Evolutionary conservation across 805 yeast genomes (phyloP), one percentile per base, ranked within the genome.

Genomic region (Phaffomyces thermotolerans): DNA sequence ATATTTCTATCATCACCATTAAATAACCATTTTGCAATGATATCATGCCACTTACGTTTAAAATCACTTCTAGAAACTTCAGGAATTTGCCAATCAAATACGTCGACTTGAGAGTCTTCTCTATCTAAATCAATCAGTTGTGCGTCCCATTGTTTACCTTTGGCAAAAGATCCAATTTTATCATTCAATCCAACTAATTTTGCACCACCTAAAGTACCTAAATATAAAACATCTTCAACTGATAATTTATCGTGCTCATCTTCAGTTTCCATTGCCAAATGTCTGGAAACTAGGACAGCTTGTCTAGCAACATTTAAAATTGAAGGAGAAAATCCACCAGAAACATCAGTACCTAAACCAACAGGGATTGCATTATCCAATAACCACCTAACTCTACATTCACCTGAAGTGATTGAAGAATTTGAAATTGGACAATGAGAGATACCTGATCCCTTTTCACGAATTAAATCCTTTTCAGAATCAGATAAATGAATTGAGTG

Each of bases 401-500:
- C 95, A 15, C 99, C 99, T 10, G 95, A 82, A 1, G 95, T 81
- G 45, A 91, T 73, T 15, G 93, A 79, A 1, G 95, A 79, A 61
- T 91, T 91, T 15, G 95, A 85, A 10, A 88, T 78, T 3, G 99
- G 99, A 65, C 99, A 91, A 63, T 93, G 98, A 5, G 95, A 75
- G 15, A 91, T 77, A 12, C 96, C 95, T 29, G 87, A 67, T 6
- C 75, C 65, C 18, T 75, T 72, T 15, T 54, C 49, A 48, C 70
- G 72, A 37, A 93, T 69, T 18, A 84, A 47, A 15, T 71, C 63
- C 35, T 79, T 69, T 61, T 91, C 99, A 3, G 69, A 69, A 8
- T 76, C 78, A 2, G 76, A 52, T 42, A 91, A 66, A 57, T 90
- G 95, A 33, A 93, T 71, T 32, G 93, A 95, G 58, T 91, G 99